These are phyloP conservation scores for Musa acuminata DNA, from an alignment of 176 grass and related monocot species.

Conservation along the genomic window DNA sequence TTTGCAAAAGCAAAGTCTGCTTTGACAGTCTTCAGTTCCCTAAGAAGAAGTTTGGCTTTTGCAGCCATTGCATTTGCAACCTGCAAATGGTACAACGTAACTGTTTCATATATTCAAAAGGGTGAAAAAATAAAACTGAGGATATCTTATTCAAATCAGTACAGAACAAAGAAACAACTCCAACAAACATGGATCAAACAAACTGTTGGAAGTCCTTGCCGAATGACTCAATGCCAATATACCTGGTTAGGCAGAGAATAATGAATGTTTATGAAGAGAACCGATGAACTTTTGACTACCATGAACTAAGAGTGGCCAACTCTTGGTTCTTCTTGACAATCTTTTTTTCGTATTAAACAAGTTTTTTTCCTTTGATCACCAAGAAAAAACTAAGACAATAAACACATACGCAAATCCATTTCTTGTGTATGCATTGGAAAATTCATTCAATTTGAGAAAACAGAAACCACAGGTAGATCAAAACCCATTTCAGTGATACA, in stretches of 20 bases:
- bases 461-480: slow-evolving; percentile 17
- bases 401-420: background rate
- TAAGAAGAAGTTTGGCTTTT: slow-evolving; percentile 86
- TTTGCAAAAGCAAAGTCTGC: slow-evolving; percentile 94
- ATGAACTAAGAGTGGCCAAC: background rate
- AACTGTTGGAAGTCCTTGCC: background rate
- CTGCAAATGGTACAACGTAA: slow-evolving; percentile 26
- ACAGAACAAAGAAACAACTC: background rate
- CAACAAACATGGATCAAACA: background rate
- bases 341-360: background rate
- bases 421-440: background rate
- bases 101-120: background rate
- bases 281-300: background rate
- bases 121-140: background rate
- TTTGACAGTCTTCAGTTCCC: slow-evolving; percentile 93
- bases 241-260: background rate
- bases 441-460: slow-evolving; percentile 1
- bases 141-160: background rate
- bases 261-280: background rate
- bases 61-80: slow-evolving; percentile 99
- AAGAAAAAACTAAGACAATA: no score
- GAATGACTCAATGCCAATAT: background rate
- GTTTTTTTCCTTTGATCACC: no score
- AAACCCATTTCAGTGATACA: slow-evolving; percentile 40
- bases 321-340: background rate